Conservation (phyloP, 2,329 filamentous ascomycete species). For the Didymella sp. region DNA sequence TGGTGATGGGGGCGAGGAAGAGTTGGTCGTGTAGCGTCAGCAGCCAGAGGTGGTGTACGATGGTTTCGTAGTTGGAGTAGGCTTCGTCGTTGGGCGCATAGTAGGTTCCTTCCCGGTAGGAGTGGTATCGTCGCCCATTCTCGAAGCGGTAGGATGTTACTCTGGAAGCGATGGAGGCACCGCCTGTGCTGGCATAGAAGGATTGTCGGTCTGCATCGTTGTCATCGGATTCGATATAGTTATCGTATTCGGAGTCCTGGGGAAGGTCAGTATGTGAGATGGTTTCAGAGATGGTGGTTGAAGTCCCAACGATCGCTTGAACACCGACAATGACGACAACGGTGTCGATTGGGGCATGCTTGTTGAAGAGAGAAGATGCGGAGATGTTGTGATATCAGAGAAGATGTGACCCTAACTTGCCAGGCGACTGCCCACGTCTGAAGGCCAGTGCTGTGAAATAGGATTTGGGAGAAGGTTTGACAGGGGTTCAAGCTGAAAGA, state of each 20-base stretch:
- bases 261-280: background rate
- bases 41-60: constrained; percentile 47
- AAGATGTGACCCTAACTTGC: background rate
- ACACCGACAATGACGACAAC: background rate
- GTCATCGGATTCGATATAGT: constrained; percentile 33
- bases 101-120: constrained; percentile 45
- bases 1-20: constrained; percentile 42
- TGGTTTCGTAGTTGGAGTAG: constrained; percentile 37
- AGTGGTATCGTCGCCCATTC: constrained; percentile 47
- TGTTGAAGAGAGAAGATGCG: background rate
- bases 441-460: background rate
- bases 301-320: too few species aligned
- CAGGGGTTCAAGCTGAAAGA: too few species aligned
- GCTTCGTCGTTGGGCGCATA: constrained; percentile 47
- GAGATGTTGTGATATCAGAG: background rate
- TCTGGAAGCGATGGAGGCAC: constrained; percentile 49
- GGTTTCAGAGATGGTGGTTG: background rate
- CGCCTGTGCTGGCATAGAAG: constrained; percentile 40
- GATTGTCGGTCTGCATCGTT: constrained; percentile 37
- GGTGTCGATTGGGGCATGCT: background rate
- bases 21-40: constrained; percentile 46
- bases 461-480: background rate
- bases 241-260: constrained; percentile 37
- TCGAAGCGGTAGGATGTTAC: constrained; percentile 51
- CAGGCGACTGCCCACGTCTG: background rate